Evolutionary conservation across 2,329 filamentous ascomycete genomes (phyloP), one percentile per base, ranked within the genome.

Genomic region (Xylariaceae sp.): DNA sequence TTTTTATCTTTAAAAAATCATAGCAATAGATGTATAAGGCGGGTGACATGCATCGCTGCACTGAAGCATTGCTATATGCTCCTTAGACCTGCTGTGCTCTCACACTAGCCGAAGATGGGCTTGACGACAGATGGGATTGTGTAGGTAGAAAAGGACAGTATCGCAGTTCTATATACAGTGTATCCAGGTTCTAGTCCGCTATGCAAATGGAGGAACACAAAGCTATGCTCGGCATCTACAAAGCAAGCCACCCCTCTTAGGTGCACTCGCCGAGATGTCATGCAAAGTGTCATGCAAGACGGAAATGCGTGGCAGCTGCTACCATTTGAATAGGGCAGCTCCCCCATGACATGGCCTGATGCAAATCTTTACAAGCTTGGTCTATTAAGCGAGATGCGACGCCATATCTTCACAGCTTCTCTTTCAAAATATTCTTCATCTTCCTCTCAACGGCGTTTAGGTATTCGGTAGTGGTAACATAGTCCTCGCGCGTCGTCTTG

Each of bases 381-480:
- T 21, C 30, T 18, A 6, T 30, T 33, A 16, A 20, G 27, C 26
- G 26, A 13, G 3, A n/a, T 29, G 27, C 15, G 18, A 37, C 33
- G 29, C 10, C 16, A 15, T 13, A 11, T 13, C 23, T 18, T 79
- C 27, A 91, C 76, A 91, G 73, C 83, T 91, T 92, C 77, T 86
- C 81, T 80, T 88, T 89, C 67, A 96, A 78, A 64, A 85, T 85
- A 61, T 78, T 78, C 85, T 93, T 92, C 78, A 99, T 82, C 69
- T 92, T 82, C 76, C 85, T 87, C 86, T 97, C 93, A 44, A 97
- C 93, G 33, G 93, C 93, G 70, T 89, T 84, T 70, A 99, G 78
- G 79, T 97, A 99, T 79, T 96, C 89, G 64, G 81, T 84, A 53
- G 93, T 97, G 47, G 92, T 97, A 64, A 96, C 94, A 77, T 92